These are phyloP conservation scores for Gymnopilus dilepis DNA, from an alignment of 768 basidiomycete genomes.

Conservation along the genomic window DNA sequence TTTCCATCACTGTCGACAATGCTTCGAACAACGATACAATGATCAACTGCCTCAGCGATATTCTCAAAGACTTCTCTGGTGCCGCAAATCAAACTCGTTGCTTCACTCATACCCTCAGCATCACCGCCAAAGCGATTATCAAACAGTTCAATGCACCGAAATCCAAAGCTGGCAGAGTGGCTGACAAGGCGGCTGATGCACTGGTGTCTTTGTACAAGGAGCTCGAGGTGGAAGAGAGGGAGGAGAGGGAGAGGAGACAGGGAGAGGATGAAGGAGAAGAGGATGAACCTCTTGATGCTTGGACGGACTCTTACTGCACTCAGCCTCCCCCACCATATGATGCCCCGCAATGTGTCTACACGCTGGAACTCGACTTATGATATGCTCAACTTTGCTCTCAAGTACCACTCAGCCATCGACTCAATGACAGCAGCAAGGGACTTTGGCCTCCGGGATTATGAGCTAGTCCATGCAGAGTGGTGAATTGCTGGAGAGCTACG, in stretches of 20 bases:
- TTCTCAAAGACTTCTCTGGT: background rate
- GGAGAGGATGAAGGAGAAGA: background rate
- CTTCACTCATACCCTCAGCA: background rate
- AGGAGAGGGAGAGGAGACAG: background rate
- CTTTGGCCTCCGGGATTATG: slow-evolving; percentile 27
- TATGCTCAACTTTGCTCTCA: slow-evolving; percentile 34
- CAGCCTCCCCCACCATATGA: too few species aligned
- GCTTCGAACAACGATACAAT: background rate
- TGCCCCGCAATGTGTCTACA: too few species aligned
- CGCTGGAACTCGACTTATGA: too few species aligned
- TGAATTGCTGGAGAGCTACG: slow-evolving; percentile 33
- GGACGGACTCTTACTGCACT: background rate
- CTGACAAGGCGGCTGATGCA: background rate
- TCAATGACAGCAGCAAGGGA: slow-evolving; percentile 26
- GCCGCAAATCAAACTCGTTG: background rate
- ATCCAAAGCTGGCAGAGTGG: background rate
- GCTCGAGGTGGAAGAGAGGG: background rate
- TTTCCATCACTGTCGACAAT: background rate
- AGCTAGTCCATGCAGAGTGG: slow-evolving; percentile 37
- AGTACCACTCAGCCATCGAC: slow-evolving; percentile 33
- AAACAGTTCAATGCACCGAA: background rate
- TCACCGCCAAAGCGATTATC: background rate
- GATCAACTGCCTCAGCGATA: background rate
- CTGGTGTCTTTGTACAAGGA: background rate
- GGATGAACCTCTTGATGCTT: background rate